phyloP scores from a whole-genome alignment of 352 stramenopile species.

The Phytophthora melonis region DNA sequence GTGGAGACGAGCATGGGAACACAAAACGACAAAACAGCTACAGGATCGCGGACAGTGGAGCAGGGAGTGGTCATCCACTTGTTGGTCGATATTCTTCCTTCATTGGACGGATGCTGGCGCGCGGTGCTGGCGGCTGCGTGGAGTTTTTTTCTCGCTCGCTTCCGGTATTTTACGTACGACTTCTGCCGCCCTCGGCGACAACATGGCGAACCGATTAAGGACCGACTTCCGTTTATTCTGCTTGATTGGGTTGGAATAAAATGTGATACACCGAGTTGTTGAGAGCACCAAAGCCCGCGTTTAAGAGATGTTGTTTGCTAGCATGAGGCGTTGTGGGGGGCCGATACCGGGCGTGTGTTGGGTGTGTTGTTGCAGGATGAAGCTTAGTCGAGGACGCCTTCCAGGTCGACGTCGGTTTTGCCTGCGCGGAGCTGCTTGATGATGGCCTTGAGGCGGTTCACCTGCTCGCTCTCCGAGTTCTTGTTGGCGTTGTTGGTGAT shows the following conservation, averaged over 20 bases:
- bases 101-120: not conserved
- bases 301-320: constrained; percentile 11
- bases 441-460: constrained; percentile 84
- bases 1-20: not conserved
- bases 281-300: constrained; percentile 63
- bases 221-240: constrained; percentile 56
- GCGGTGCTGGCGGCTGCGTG: not conserved
- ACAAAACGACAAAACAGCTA: not conserved
- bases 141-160: constrained; percentile 4
- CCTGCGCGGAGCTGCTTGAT: constrained; percentile 82
- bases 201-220: constrained; percentile 36
- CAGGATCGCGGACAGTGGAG: constrained; percentile 13
- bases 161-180: not conserved
- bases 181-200: constrained; percentile 32
- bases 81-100: constrained; percentile 6
- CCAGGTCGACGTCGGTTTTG: constrained; percentile 74
- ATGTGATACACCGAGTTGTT: constrained; percentile 88
- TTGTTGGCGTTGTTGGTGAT: constrained; percentile 92
- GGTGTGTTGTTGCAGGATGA: not conserved
- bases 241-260: constrained; percentile 58
- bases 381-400: constrained; percentile 64
- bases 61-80: constrained; percentile 14
- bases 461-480: constrained; percentile 85
- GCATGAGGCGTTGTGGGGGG: not conserved
- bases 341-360: not conserved